Conservation (phyloP, 1,139 yeast species). For the Blastobotrys raffinosifermentans region DNA sequence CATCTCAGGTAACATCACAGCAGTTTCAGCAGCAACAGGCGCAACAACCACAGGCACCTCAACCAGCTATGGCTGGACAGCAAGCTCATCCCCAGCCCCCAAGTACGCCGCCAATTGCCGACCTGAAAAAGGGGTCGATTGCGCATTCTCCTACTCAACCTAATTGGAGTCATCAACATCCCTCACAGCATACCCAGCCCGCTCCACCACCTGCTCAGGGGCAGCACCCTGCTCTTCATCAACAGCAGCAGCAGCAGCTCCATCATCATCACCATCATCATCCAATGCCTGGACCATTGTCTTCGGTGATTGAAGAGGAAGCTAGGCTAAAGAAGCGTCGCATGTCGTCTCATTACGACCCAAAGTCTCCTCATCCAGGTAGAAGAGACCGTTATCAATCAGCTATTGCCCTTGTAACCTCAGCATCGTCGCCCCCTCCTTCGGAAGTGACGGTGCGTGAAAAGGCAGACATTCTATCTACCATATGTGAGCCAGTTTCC, state of each 20-base stretch:
- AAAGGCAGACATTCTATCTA: conserved; percentile 25
- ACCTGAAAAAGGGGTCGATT: background rate
- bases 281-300: conserved; percentile 6
- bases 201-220: no score
- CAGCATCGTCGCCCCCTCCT: conserved; percentile 7
- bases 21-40: background rate
- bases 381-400: conserved; percentile 23
- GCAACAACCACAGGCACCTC: background rate
- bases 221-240: conserved; percentile 3
- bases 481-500: conserved; percentile 22
- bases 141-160: conserved; percentile 2
- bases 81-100: conserved; percentile 1
- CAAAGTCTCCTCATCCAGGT: conserved; percentile 14
- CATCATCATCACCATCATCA: conserved; percentile 4
- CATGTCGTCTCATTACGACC: conserved; percentile 29
- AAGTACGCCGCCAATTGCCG: conserved; percentile 1
- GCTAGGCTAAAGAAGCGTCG: conserved; percentile 21
- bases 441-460: conserved; percentile 20
- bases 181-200: no score
- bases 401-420: conserved; percentile 20
- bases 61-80: no score
- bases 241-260: conserved; percentile 9
- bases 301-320: conserved; percentile 7
- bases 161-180: no score
- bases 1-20: no score